phyloP scores from a whole-genome alignment of 495 filamentous ascomycete species.

The Thermothielavioides terrestris region DNA sequence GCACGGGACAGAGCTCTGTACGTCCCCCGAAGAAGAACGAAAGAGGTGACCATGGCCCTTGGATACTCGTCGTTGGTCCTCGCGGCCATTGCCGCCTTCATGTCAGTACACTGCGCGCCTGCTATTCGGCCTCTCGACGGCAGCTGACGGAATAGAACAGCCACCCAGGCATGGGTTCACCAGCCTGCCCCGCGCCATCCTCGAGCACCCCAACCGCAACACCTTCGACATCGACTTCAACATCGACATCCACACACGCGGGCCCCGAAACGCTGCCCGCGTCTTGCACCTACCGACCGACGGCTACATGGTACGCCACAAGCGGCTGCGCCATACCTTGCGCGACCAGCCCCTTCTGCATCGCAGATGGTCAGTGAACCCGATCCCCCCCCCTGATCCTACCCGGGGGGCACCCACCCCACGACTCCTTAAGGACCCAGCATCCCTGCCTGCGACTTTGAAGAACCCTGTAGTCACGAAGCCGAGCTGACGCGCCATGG shows the following conservation, averaged over 20 bases:
- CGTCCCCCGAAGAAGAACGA: neutral
- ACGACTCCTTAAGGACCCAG: too few species aligned
- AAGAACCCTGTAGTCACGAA: too few species aligned
- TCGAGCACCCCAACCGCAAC: neutral
- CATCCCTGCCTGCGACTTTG: neutral
- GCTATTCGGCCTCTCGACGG: neutral
- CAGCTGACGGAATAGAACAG: neutral
- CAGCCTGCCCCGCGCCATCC: neutral
- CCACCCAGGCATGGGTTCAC: constrained; percentile 1
- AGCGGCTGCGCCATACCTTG: constrained; percentile 9
- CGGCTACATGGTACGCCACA: constrained; percentile 3
- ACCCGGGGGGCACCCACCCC: too few species aligned
- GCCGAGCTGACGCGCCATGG: neutral
- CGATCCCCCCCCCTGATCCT: neutral
- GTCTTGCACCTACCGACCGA: constrained; percentile 8
- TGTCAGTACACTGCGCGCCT: neutral
- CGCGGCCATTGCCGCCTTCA: neutral
- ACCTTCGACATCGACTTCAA: neutral
- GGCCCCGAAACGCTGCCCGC: neutral
- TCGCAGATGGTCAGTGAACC: constrained; percentile 1
- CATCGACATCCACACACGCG: neutral
- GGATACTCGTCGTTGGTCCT: neutral
- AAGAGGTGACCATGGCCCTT: neutral
- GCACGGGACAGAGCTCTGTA: neutral
- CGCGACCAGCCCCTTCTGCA: neutral